Evolutionary conservation across 225 moss, liverwort and hornwort genomes (phyloP).

Genomic region (Bryoerythrophyllum caledonicum): DNA sequence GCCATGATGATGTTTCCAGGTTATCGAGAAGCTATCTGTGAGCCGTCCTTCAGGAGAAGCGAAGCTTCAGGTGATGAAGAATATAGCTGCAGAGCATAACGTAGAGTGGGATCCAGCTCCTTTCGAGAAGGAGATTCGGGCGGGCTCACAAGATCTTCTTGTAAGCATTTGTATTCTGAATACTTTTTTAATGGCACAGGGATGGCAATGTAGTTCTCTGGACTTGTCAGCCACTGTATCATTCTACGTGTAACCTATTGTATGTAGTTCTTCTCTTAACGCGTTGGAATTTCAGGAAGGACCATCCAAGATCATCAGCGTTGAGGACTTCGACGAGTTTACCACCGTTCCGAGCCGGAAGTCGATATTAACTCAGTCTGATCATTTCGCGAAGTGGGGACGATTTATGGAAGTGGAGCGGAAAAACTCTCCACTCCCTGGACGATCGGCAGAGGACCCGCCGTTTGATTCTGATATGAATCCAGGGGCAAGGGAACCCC

Average conservation of each 20-base stretch:
- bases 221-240: not conserved
- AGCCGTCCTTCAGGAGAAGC: slow-evolving; percentile 36
- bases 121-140: slow-evolving; percentile 33
- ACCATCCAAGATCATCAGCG: slow-evolving; percentile 27
- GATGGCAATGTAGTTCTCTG: not conserved
- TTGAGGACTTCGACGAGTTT: slow-evolving; percentile 28
- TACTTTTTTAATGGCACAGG: too few relatives aligned
- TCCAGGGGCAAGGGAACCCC: slow-evolving; percentile 15
- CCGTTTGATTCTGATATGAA: slow-evolving; percentile 26
- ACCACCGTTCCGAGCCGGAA: slow-evolving; percentile 41
- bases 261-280: not conserved
- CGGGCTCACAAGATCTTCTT: slow-evolving; percentile 36
- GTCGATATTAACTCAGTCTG: slow-evolving; percentile 30
- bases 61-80: slow-evolving; percentile 56
- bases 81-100: slow-evolving; percentile 55
- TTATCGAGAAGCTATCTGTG: slow-evolving; percentile 56
- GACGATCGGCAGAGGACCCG: slow-evolving; percentile 19
- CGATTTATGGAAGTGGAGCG: slow-evolving; percentile 20
- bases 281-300: slow-evolving; percentile 38
- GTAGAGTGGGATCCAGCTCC: slow-evolving; percentile 51
- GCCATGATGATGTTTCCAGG: slow-evolving; percentile 28
- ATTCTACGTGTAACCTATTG: not conserved
- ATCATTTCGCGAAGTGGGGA: slow-evolving; percentile 5
- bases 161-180: slow-evolving; percentile 49
- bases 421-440: slow-evolving; percentile 19